Base-by-base conservation (phyloP, 1,284 basidiomycete genomes). In the Rhodofomes roseus region DNA sequence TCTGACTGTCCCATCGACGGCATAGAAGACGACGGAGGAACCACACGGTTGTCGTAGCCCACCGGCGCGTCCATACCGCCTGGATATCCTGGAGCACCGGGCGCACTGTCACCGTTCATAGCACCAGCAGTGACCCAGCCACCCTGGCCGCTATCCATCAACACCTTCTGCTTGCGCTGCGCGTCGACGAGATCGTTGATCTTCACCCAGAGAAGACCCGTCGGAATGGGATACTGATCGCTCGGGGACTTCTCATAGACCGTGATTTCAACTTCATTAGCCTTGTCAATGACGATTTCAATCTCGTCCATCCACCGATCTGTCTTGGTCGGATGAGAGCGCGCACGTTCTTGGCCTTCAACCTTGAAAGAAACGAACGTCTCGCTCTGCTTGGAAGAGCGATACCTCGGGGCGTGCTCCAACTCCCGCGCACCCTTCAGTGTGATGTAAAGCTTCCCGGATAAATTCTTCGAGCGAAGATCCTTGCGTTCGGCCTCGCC, bases 271-370 rank as follows among this genome's bases (percentile, higher is more conserved):
- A 98, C 92, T 81, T 99, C 97, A 73, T 96, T 98, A 37, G 96
- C 96, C 74, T 98, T 98, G 78, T 98, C 96, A 54, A 99, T 93
- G 1, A 90, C 84, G 62, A 99, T 93, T 74, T 97, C 93, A 64
- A 99, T 98, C 61, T 95, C 92, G 75, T 99, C 96, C 73, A 95
- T 93, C 97, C 97, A 99, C 53, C 92, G 87, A 75, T 99, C 97
- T 52, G 90, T 96, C 63, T 95, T 88, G 22, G 94, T 91, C 7
- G 94, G 91, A 70, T 97, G 95, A 0, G 96, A 96, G 59, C 91
- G 87, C 8, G 94, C 96, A 7, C 93, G 85, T 66, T 96, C 93
- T 22, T 92, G 95, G 43, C 97, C 96, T 79, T 99, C 97, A 20
- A 99, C 92, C 72, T 98, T 98, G 77, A 99, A 85, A 37, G 93